Evolutionary conservation across 1,139 yeast species (phyloP).

Genomic region (Kodamaea arcana): DNA sequence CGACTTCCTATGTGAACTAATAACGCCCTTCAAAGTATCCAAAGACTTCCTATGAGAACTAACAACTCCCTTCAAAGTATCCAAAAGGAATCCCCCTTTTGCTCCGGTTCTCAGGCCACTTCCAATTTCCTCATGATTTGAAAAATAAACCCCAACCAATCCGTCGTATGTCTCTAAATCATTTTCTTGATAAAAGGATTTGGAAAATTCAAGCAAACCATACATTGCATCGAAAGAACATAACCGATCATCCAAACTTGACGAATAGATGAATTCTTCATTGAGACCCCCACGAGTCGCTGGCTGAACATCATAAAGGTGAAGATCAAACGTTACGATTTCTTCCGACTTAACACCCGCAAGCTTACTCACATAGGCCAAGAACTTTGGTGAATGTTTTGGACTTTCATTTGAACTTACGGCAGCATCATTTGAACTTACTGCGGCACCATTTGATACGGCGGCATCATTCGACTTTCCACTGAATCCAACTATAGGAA

Average conservation of each 20-base stretch:
- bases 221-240: slow-evolving; percentile 41
- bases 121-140: slow-evolving; percentile 45
- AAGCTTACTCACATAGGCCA: slow-evolving; percentile 32
- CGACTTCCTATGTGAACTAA: too few species aligned
- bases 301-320: slow-evolving; percentile 39
- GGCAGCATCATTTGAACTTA: slow-evolving; percentile 26
- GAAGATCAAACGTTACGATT: slow-evolving; percentile 36
- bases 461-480: slow-evolving; percentile 8
- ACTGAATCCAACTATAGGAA: slow-evolving; percentile 39
- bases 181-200: slow-evolving; percentile 12
- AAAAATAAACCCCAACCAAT: slow-evolving; percentile 35
- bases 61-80: slow-evolving; percentile 12
- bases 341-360: slow-evolving; percentile 23
- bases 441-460: slow-evolving; percentile 10
- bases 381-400: slow-evolving; percentile 34
- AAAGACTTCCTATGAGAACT: slow-evolving; percentile 2
- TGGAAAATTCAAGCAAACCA: slow-evolving; percentile 28
- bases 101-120: slow-evolving; percentile 42
- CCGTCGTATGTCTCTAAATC: slow-evolving; percentile 24
- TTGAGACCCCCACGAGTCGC: slow-evolving; percentile 40
- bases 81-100: slow-evolving; percentile 27
- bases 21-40: slow-evolving; percentile 6
- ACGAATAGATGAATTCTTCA: slow-evolving; percentile 39
- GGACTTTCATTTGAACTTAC: slow-evolving; percentile 20
- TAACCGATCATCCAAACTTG: slow-evolving; percentile 43